Evolutionary conservation across 352 stramenopile genomes (phyloP).

Genomic region (Pythium monospermum): DNA sequence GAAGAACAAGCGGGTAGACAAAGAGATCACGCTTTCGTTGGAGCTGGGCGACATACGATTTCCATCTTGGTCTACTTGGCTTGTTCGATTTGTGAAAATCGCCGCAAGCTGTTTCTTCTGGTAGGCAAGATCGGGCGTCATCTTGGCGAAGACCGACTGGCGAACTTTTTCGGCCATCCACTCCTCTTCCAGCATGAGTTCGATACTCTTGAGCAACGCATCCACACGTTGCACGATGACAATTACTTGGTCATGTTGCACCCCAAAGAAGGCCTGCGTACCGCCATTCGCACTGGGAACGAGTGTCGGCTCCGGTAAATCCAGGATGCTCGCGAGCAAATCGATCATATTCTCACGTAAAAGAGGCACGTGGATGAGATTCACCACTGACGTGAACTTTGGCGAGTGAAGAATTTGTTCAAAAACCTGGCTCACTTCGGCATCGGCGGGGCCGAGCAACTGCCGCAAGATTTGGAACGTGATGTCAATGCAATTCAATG

Average conservation of each 20-base stretch:
- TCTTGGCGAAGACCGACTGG: slow-evolving; percentile 71
- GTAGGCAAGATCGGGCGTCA: slow-evolving; percentile 71
- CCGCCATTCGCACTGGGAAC: slow-evolving; percentile 34
- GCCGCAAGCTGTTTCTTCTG: slow-evolving; percentile 73
- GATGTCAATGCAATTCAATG: slow-evolving; percentile 78
- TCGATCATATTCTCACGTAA: slow-evolving; percentile 82
- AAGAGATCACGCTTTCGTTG: slow-evolving; percentile 75
- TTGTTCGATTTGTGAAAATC: slow-evolving; percentile 73
- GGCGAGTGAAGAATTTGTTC: slow-evolving; percentile 57
- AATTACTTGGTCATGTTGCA: slow-evolving; percentile 73
- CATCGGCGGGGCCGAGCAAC: slow-evolving; percentile 66
- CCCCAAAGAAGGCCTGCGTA: slow-evolving; percentile 33
- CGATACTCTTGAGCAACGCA: slow-evolving; percentile 73
- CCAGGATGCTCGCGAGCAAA: slow-evolving; percentile 76
- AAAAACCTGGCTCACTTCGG: slow-evolving; percentile 57
- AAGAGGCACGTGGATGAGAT: slow-evolving; percentile 68
- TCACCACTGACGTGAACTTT: slow-evolving; percentile 46
- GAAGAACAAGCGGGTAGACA: slow-evolving; percentile 78
- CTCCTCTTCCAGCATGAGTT: slow-evolving; percentile 83
- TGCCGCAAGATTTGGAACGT: slow-evolving; percentile 77
- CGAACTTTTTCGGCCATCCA: slow-evolving; percentile 83
- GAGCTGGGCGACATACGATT: slow-evolving; percentile 52
- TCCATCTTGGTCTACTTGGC: slow-evolving; percentile 40
- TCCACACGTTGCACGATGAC: slow-evolving; percentile 75
- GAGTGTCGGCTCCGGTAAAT: slow-evolving; percentile 73